Evolutionary conservation across 2,329 filamentous ascomycete species (phyloP).

Genomic region (Nothomitra cinnamomea): DNA sequence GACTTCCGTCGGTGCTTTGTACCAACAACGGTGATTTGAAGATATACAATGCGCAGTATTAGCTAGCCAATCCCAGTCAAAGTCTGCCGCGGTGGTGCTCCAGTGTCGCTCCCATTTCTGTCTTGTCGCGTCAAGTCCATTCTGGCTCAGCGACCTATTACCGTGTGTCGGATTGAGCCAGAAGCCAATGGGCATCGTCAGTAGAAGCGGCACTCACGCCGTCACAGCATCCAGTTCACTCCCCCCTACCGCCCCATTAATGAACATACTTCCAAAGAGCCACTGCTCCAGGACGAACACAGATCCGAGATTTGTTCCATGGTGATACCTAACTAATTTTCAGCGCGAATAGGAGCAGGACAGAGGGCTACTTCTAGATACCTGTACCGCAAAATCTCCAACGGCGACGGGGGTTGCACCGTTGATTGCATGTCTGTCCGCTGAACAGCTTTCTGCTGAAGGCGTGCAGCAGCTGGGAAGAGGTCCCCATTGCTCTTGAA

Average conservation of each 20-base stretch:
- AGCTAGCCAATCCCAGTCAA: slow-evolving; percentile 35
- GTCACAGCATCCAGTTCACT: slow-evolving; percentile 37
- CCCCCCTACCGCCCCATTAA: slow-evolving; percentile 21
- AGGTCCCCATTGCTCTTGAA: slow-evolving; percentile 13
- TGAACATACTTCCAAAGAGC: slow-evolving; percentile 35
- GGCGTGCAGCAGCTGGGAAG: slow-evolving; percentile 7
- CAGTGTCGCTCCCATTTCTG: slow-evolving; percentile 37
- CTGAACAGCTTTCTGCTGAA: slow-evolving; percentile 10
- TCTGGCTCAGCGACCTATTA: slow-evolving; percentile 24
- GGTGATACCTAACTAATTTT: slow-evolving; percentile 26
- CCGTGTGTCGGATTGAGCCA: background rate
- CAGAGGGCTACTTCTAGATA: no score
- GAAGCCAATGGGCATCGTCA: background rate
- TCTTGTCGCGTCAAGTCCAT: slow-evolving; percentile 31
- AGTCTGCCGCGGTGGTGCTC: slow-evolving; percentile 31
- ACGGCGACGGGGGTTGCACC: slow-evolving; percentile 22
- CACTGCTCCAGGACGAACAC: slow-evolving; percentile 44
- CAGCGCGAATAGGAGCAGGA: no score
- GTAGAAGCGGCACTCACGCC: slow-evolving; percentile 14
- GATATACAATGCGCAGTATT: slow-evolving; percentile 30
- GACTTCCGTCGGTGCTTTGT: background rate
- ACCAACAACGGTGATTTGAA: background rate
- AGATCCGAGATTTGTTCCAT: slow-evolving; percentile 40
- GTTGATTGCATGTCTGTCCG: slow-evolving; percentile 12
- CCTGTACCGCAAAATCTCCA: slow-evolving; percentile 11